phyloP scores from a whole-genome alignment of 257 asterid species.

The Nicotiana obtusifolia region DNA sequence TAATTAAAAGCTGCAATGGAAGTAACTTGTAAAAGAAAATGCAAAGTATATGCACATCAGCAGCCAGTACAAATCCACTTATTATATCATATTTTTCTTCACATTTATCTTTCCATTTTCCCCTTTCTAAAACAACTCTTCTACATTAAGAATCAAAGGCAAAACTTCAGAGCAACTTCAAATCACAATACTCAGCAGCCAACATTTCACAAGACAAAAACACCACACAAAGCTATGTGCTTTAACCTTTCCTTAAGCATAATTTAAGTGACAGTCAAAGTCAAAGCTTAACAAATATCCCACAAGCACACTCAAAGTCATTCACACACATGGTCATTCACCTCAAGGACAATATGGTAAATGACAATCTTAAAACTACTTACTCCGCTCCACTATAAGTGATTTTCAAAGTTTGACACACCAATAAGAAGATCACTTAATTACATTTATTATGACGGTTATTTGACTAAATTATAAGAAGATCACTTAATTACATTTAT shows the following conservation, averaged over 20 bases:
- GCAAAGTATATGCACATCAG: background rate
- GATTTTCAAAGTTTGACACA: too few relatives aligned
- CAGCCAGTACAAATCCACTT: background rate
- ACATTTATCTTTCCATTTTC: background rate
- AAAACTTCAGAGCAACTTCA: background rate
- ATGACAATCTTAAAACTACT: slow-evolving; percentile 1
- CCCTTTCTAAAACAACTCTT: background rate
- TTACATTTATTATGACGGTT: too few relatives aligned
- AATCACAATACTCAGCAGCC: background rate
- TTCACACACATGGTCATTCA: background rate
- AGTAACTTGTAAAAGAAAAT: too few relatives aligned
- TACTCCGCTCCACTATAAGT: too few relatives aligned
- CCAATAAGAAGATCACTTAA: too few relatives aligned
- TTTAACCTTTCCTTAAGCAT: background rate
- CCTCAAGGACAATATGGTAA: background rate
- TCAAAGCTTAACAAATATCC: background rate
- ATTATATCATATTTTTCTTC: background rate
- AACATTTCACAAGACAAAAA: background rate
- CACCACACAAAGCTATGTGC: background rate
- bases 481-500: too few relatives aligned
- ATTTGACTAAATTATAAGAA: too few relatives aligned
- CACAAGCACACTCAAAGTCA: background rate
- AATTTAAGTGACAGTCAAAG: background rate
- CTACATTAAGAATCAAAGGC: background rate
- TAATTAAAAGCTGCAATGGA: too few relatives aligned